These are phyloP conservation scores for Diospyros lotus DNA, from an alignment of 148 eudicot genomes.

Conservation along the genomic window DNA sequence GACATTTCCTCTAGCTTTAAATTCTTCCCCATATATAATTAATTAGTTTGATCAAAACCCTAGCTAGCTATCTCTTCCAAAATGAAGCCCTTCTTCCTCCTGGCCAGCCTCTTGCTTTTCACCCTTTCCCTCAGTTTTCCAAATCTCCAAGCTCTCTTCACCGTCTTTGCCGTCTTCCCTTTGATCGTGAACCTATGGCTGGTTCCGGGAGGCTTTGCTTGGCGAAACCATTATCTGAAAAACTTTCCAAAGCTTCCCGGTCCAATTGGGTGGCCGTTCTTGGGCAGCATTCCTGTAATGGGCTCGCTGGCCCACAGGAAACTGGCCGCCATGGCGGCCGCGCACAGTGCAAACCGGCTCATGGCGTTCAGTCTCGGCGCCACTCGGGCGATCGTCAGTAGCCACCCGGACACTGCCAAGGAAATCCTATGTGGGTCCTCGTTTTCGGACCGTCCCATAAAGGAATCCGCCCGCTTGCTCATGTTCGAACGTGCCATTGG, in stretches of 20 bases:
- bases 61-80: conserved; percentile 2
- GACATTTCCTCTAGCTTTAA: not conserved
- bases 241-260: conserved; percentile 35
- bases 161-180: conserved; percentile 29
- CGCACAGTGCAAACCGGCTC: conserved; percentile 45
- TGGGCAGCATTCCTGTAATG: conserved; percentile 63
- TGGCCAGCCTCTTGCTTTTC: conserved; percentile 23
- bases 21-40: not conserved
- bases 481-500: conserved; percentile 87
- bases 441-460: conserved; percentile 69
- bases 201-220: conserved; percentile 74
- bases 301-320: conserved; percentile 56
- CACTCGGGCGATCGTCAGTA: conserved; percentile 52
- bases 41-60: not conserved
- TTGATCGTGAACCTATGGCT: conserved; percentile 47
- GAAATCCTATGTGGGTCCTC: conserved; percentile 52
- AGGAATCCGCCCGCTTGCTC: conserved; percentile 51
- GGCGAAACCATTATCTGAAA: conserved; percentile 35
- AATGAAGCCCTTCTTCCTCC: conserved; percentile 26
- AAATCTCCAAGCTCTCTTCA: conserved; percentile 19
- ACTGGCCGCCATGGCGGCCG: conserved; percentile 45
- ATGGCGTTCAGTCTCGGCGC: conserved; percentile 71
- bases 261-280: conserved; percentile 61
- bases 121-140: conserved; percentile 25
- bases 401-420: conserved; percentile 71